Conservation (phyloP, 352 stramenopile species). For the Hyaloperonospora arabidopsidis region DNA sequence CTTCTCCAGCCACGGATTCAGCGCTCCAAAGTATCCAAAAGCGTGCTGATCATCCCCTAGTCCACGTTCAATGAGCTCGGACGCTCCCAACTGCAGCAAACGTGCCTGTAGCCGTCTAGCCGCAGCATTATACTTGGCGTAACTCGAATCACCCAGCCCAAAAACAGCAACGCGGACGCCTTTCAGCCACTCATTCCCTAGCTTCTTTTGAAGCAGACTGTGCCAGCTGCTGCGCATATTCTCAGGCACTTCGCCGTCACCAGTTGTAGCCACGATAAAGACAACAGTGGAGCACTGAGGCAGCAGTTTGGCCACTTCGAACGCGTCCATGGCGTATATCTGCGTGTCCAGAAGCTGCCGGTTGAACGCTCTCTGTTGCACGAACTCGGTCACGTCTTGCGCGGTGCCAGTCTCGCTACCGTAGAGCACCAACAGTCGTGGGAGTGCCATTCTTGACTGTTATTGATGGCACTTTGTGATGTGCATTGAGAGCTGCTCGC, state of each 20-base stretch:
- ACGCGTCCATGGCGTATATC: slow-evolving; percentile 57
- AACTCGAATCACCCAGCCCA: slow-evolving; percentile 88
- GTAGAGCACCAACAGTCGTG: slow-evolving; percentile 81
- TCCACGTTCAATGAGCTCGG: slow-evolving; percentile 60
- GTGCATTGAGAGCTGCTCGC: too few species aligned
- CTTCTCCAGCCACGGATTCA: slow-evolving; percentile 75
- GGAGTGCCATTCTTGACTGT: not conserved
- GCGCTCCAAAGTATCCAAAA: slow-evolving; percentile 78
- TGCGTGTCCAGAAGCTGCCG: slow-evolving; percentile 50
- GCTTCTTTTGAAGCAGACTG: slow-evolving; percentile 77
- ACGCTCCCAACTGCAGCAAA: slow-evolving; percentile 79
- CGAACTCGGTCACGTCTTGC: slow-evolving; percentile 79
- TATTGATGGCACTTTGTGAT: too few species aligned
- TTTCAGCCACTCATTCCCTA: slow-evolving; percentile 57
- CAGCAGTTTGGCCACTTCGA: slow-evolving; percentile 44
- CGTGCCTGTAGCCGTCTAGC: slow-evolving; percentile 77
- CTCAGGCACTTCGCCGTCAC: slow-evolving; percentile 86
- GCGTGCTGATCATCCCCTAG: slow-evolving; percentile 86
- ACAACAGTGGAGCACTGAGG: slow-evolving; percentile 58
- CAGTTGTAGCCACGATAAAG: slow-evolving; percentile 88
- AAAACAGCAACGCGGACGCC: slow-evolving; percentile 83
- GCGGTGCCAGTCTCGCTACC: slow-evolving; percentile 86
- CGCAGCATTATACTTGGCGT: slow-evolving; percentile 90
- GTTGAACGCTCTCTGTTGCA: slow-evolving; percentile 58
- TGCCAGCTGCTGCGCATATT: slow-evolving; percentile 87